These are phyloP conservation scores for Crithidia thermophila DNA, from an alignment of 208 protist species.

Conservation along the genomic window DNA sequence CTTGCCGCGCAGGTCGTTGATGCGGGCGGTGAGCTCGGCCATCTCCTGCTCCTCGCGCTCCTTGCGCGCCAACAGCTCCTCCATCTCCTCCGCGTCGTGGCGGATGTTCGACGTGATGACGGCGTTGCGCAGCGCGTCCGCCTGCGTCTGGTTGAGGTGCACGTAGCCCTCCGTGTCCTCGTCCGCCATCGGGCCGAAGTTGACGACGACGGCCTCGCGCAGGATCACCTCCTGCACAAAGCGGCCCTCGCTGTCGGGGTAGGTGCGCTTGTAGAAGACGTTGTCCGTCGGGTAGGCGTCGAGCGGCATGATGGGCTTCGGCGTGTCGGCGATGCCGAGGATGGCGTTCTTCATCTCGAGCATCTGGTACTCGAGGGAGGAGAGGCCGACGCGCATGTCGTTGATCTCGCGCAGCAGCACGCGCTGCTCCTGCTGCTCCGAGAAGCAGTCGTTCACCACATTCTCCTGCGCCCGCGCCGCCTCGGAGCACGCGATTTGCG, in stretches of 20 bases:
- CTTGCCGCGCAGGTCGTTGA: constrained; percentile 56
- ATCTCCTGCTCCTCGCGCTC: constrained; percentile 70
- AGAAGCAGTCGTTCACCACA: constrained; percentile 68
- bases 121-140: constrained; percentile 36
- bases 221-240: constrained; percentile 71
- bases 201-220: constrained; percentile 55
- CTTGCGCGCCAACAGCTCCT: constrained; percentile 45
- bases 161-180: constrained; percentile 64
- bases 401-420: constrained; percentile 75
- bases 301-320: constrained; percentile 47
- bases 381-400: constrained; percentile 68
- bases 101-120: constrained; percentile 39
- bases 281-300: constrained; percentile 47
- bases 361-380: constrained; percentile 59
- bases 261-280: constrained; percentile 60
- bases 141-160: constrained; percentile 46
- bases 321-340: constrained; percentile 33
- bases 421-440: constrained; percentile 75
- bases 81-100: constrained; percentile 73
- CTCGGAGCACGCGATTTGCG: constrained; percentile 65
- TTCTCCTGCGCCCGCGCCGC: constrained; percentile 56
- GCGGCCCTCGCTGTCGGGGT: constrained; percentile 45
- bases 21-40: constrained; percentile 50
- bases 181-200: constrained; percentile 52
- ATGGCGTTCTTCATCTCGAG: constrained; percentile 60